Conservation (phyloP, 176 grass and related monocot species). For the Puccinellia tenuiflora region DNA sequence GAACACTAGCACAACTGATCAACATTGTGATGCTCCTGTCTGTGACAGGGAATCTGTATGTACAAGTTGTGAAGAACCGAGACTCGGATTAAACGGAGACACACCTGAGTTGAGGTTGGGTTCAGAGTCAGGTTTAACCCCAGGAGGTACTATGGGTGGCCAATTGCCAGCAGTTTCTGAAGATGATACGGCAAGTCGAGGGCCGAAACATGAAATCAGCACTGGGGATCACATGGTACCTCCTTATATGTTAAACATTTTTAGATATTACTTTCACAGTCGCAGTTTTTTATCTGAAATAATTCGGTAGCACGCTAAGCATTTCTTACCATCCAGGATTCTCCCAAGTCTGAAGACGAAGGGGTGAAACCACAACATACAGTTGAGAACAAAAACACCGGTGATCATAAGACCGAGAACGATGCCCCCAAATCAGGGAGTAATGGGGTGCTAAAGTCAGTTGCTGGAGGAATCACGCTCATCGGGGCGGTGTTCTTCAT, state of each 20-base stretch:
- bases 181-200: not conserved
- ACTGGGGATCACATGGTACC: not conserved
- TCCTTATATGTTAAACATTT: not conserved
- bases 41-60: slow-evolving; percentile 36
- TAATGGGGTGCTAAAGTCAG: slow-evolving; percentile 45
- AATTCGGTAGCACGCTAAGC: not conserved
- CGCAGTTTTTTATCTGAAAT: not conserved
- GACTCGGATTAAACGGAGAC: not conserved
- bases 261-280: not conserved
- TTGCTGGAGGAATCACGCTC: slow-evolving; percentile 60
- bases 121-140: slow-evolving; percentile 3
- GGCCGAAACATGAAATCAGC: slow-evolving; percentile 13
- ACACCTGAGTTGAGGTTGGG: not conserved
- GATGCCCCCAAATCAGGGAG: slow-evolving; percentile 26
- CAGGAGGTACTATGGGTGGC: not conserved
- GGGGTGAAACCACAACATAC: slow-evolving; percentile 15
- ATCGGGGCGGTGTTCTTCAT: slow-evolving; percentile 45
- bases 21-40: not conserved
- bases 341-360: slow-evolving; percentile 15
- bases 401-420: slow-evolving; percentile 1
- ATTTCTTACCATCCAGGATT: slow-evolving; percentile 32
- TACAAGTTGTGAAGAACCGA: slow-evolving; percentile 25
- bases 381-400: not conserved
- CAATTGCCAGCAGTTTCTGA: slow-evolving; percentile 20
- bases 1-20: not conserved